Conservation (phyloP, 1,139 yeast genomes). For the Arxiozyma bovina region DNA sequence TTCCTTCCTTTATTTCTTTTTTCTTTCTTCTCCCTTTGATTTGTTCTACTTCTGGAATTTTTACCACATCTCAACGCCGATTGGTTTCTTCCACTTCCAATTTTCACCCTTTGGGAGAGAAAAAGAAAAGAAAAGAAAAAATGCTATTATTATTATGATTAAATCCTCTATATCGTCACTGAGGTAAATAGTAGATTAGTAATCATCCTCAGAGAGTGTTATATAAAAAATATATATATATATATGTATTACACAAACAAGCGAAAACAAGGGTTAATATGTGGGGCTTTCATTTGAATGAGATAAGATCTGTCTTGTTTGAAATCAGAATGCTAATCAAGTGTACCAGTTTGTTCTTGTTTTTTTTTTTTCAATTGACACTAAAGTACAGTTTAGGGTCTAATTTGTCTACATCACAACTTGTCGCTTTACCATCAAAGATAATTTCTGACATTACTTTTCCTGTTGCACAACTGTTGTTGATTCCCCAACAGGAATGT, state of each 20-base stretch:
- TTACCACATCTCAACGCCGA: not conserved
- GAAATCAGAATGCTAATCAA: not conserved
- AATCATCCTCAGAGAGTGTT: not conserved
- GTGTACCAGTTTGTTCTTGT: too few relatives aligned
- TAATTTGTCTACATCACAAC: conserved; percentile 72
- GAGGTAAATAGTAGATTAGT: not conserved
- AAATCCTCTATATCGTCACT: not conserved
- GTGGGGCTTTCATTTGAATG: not conserved
- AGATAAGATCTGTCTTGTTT: not conserved
- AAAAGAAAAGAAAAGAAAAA: not conserved
- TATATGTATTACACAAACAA: not conserved
- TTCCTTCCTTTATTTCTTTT: not conserved
- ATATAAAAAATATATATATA: not conserved
- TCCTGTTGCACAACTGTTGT: conserved; percentile 96
- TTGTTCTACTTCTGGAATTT: not conserved
- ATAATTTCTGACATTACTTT: conserved; percentile 80
- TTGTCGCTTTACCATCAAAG: conserved; percentile 70
- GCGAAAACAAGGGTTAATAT: too few relatives aligned
- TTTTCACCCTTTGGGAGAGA: too few relatives aligned
- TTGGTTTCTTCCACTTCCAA: not conserved
- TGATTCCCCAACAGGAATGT: conserved; percentile 98
- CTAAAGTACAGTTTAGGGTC: conserved; percentile 84
- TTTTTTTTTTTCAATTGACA: conserved; percentile 33
- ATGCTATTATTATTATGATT: not conserved
- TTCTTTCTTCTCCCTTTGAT: not conserved